A percentile compares a stretch with the other conserved stretches of the same genome.
phyloP scores from a whole-genome alignment of 345 rosid species.

The Salix dunnii region DNA sequence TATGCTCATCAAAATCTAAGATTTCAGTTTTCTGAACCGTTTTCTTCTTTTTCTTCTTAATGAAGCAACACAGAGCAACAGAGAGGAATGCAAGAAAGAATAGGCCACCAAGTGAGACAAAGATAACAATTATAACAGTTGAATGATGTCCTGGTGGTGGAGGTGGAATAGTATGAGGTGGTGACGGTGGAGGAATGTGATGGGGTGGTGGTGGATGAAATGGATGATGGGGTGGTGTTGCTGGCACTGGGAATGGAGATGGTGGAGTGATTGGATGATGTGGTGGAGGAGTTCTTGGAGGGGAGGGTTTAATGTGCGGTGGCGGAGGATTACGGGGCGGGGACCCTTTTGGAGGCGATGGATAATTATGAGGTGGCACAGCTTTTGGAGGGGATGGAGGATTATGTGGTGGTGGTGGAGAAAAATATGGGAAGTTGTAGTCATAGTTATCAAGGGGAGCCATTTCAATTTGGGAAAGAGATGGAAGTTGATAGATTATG shows the following conservation, averaged over 20 bases:
- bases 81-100: constrained; percentile 60
- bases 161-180: constrained; percentile 38
- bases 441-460: constrained; percentile 15
- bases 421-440: constrained; percentile 32
- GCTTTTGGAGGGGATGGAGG: constrained; percentile 7
- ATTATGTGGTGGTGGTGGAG: constrained; percentile 33
- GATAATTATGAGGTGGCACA: background rate
- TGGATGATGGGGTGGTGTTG: constrained; percentile 18
- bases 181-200: constrained; percentile 18
- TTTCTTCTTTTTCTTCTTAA: constrained; percentile 47
- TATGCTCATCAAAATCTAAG: constrained; percentile 41
- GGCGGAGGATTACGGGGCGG: constrained; percentile 20
- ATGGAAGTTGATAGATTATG: constrained; percentile 4
- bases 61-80: constrained; percentile 53
- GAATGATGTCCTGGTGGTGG: constrained; percentile 49
- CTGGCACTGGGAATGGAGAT: background rate
- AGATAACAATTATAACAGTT: constrained; percentile 46
- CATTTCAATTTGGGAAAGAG: constrained; percentile 16
- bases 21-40: constrained; percentile 35
- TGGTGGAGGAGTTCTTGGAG: constrained; percentile 25
- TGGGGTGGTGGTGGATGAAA: constrained; percentile 21
- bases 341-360: constrained; percentile 6
- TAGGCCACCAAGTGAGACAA: constrained; percentile 58
- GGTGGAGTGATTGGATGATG: constrained; percentile 5
- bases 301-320: constrained; percentile 7